Conservation (phyloP, 306 rosid species). For the Macrotyloma uniflorum region DNA sequence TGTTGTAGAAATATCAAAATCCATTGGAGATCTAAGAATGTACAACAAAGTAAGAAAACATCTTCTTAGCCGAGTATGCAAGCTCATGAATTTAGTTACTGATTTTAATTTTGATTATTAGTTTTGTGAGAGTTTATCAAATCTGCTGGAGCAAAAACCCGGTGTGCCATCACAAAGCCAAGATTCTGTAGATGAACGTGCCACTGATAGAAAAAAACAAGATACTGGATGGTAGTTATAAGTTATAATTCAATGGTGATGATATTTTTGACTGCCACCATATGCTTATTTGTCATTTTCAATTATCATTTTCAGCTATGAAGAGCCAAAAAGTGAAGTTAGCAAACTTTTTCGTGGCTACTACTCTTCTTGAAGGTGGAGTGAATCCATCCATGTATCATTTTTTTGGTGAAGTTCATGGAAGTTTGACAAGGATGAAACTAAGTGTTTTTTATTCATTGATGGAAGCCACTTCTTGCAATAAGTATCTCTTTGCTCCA, state of each 20-base stretch:
- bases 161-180: slow-evolving; percentile 39
- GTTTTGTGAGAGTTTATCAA: slow-evolving; percentile 76
- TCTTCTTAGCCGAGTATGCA: background rate
- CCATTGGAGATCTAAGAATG: slow-evolving; percentile 62
- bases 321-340: slow-evolving; percentile 34
- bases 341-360: slow-evolving; percentile 40
- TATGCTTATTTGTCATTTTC: slow-evolving; percentile 35
- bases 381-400: background rate
- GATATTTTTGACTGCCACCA: slow-evolving; percentile 19
- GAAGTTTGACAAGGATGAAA: slow-evolving; percentile 15
- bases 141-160: slow-evolving; percentile 53
- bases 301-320: slow-evolving; percentile 51
- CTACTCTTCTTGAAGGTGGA: slow-evolving; percentile 45
- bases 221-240: slow-evolving; percentile 46
- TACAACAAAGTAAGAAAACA: slow-evolving; percentile 56
- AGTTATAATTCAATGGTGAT: slow-evolving; percentile 26
- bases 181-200: slow-evolving; percentile 36
- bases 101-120: slow-evolving; percentile 45
- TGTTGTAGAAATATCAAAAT: slow-evolving; percentile 75
- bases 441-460: background rate
- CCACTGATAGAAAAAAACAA: slow-evolving; percentile 25
- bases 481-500: background rate
- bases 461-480: background rate
- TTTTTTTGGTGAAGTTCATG: slow-evolving; percentile 22
- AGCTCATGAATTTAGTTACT: slow-evolving; percentile 20